Conservation (phyloP, 306 rosid genomes). For the Vachellia collinsii region DNA sequence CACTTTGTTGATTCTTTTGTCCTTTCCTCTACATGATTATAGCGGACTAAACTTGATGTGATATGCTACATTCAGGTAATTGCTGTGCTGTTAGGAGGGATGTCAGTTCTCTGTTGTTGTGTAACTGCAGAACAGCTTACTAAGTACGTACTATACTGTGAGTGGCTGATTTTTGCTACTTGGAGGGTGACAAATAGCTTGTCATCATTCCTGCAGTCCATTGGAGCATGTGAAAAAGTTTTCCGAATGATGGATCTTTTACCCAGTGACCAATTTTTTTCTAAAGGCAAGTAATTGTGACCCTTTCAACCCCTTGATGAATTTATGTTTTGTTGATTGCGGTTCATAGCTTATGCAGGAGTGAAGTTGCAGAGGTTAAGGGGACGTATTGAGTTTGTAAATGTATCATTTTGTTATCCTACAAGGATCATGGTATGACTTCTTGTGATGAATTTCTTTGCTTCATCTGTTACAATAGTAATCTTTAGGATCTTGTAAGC, state of each 20-base stretch:
- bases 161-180: slow-evolving; percentile 89
- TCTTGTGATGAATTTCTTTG: slow-evolving; percentile 10
- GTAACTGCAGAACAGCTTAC: slow-evolving; percentile 76
- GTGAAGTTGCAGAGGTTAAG: slow-evolving; percentile 56
- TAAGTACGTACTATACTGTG: slow-evolving; percentile 83
- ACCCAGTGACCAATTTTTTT: slow-evolving; percentile 65
- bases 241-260: slow-evolving; percentile 61
- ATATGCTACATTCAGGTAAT: slow-evolving; percentile 54
- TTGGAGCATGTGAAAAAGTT: slow-evolving; percentile 77
- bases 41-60: background rate
- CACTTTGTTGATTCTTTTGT: slow-evolving; percentile 1
- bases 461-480: slow-evolving; percentile 20
- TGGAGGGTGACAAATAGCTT: slow-evolving; percentile 78
- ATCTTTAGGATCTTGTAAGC: background rate
- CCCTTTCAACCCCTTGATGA: background rate
- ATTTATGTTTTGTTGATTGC: slow-evolving; percentile 30
- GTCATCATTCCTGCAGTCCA: slow-evolving; percentile 75
- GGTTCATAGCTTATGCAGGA: slow-evolving; percentile 51
- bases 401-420: slow-evolving; percentile 74
- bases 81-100: slow-evolving; percentile 70
- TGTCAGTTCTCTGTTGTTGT: slow-evolving; percentile 52
- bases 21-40: background rate
- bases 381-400: slow-evolving; percentile 68
- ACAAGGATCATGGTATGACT: slow-evolving; percentile 52
- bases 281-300: slow-evolving; percentile 56